Evolutionary conservation across 164 flowering plant species (phyloP).

Genomic region (Piper betle): DNA sequence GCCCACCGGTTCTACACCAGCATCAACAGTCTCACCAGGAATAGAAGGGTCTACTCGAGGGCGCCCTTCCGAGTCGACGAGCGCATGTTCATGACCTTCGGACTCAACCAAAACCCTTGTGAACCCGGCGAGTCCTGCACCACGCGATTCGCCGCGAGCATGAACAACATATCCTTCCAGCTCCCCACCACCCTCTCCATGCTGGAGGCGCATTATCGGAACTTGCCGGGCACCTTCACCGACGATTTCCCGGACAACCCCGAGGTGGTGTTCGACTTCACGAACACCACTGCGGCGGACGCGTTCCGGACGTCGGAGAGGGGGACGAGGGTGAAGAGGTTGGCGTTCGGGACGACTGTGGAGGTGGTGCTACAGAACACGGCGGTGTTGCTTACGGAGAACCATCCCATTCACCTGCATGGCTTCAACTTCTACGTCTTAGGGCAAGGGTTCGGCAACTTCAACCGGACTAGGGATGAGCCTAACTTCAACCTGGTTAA

Average conservation of each 20-base stretch:
- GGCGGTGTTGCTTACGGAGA: conserved; percentile 35
- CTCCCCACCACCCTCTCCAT: conserved; percentile 32
- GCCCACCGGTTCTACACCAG: conserved; percentile 43
- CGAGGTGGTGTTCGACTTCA: conserved; percentile 40
- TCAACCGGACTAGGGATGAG: conserved; percentile 17
- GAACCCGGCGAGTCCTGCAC: conserved; percentile 16
- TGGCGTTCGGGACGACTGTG: conserved; percentile 45
- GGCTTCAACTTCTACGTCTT: conserved; percentile 55
- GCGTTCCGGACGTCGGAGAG: conserved; percentile 15
- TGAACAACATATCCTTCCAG: conserved; percentile 55
- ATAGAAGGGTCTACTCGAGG: conserved; percentile 25
- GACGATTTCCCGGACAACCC: conserved; percentile 50
- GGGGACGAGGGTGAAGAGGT: conserved; percentile 36
- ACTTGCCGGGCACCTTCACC: conserved; percentile 34
- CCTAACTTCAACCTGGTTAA: conserved; percentile 38
- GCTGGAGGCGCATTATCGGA: conserved; percentile 34
- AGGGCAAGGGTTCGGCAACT: conserved; percentile 80
- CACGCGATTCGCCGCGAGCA: conserved; percentile 38
- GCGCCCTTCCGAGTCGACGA: conserved; percentile 37
- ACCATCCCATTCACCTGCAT: conserved; percentile 66
- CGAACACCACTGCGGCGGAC: conserved; percentile 15
- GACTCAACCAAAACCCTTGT: conserved; percentile 34
- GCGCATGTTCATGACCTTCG: conserved; percentile 46
- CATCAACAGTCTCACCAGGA: conserved; percentile 21
- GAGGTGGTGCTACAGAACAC: conserved; percentile 76